Evolutionary conservation across 495 filamentous ascomycete genomes (phyloP), one percentile per base, ranked within the genome.

Genomic region (Amorphotheca resinae): DNA sequence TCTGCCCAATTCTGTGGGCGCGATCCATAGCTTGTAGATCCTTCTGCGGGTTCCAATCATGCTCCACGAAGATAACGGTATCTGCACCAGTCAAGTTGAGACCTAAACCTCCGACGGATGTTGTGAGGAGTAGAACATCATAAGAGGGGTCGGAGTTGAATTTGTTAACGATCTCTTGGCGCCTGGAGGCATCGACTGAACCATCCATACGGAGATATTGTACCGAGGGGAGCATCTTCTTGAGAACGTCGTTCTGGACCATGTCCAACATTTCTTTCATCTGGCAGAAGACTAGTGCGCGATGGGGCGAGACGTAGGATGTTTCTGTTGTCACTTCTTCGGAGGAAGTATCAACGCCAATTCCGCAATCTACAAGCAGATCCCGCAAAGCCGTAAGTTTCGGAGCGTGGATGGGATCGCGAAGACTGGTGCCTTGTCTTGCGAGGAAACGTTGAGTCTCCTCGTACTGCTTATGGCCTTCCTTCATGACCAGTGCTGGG

Each of bases 191-290:
- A 59, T 95, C 89, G 22, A 95, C 88, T 15, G 78, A 72, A 26
- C 91, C 91, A 55, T 96, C 93, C 38, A 98, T 74, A 17, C 93
- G 85, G 32, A 95, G 73, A 57, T 79, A 95, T 34, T 86, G 84
- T 3, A 91, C 84, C 4, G 79, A 81, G 1, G 93, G 89, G 7
- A 98, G 74, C 52, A 93, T 69, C 47, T 79, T 78, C 52, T 82
- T 82, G 12, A 98, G 64, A 4, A 98, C 91, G 36, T 87, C 82
- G 48, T 81, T 82, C 55, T 95, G 87, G 9, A 98, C 93, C 69
- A 96, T 95, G 58, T 96, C 93, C 15, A 96, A 68, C 93, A 96
- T 98, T 59, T 96, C 93, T 59, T 95, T 95, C 83, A 96, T 93
- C 57, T 98, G 91, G 54, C 89, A 98, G 69, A 98, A 98, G 51